Percentiles rank a stretch among this genome's conserved stretches.
These are phyloP conservation scores for Kazachstania sp. DNA, from an alignment of 1,139 yeast genomes.

Conservation along the genomic window DNA sequence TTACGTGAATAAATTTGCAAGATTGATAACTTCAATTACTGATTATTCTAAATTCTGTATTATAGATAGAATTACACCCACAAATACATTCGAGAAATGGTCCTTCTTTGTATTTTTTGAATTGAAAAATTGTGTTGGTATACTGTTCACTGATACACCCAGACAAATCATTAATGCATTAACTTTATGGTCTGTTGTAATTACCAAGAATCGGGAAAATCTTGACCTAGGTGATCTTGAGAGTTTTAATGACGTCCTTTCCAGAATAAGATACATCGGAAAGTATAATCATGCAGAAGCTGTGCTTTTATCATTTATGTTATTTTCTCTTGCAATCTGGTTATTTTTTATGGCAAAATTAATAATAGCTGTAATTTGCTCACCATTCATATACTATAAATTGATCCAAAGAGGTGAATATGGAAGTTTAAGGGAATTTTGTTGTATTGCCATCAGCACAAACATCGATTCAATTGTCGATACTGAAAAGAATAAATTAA, in stretches of 20 bases:
- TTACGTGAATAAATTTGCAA: conserved; percentile 60
- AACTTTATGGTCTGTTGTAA: conserved; percentile 50
- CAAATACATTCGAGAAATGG: conserved; percentile 54
- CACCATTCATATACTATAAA: conserved; percentile 47
- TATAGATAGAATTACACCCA: conserved; percentile 58
- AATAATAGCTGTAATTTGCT: conserved; percentile 46
- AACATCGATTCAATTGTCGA: conserved; percentile 23
- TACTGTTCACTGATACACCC: conserved; percentile 75
- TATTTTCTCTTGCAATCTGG: conserved; percentile 71
- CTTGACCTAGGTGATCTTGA: conserved; percentile 26
- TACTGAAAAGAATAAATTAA: conserved; percentile 11
- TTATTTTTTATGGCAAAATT: conserved; percentile 56
- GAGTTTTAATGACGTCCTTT: conserved; percentile 39
- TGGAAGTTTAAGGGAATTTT: conserved; percentile 22
- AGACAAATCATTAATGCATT: conserved; percentile 76
- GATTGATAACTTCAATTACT: conserved; percentile 46
- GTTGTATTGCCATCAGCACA: conserved; percentile 23
- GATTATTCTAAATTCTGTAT: conserved; percentile 65
- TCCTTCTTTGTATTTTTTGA: conserved; percentile 62
- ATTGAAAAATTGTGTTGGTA: conserved; percentile 53
- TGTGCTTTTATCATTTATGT: conserved; percentile 63
- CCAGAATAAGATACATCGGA: conserved; percentile 53
- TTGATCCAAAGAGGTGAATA: conserved; percentile 26
- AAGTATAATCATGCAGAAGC: conserved; percentile 55
- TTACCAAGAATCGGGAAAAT: conserved; percentile 26